Base-by-base conservation (phyloP, 345 rosid species). In the Microcos paniculata region DNA sequence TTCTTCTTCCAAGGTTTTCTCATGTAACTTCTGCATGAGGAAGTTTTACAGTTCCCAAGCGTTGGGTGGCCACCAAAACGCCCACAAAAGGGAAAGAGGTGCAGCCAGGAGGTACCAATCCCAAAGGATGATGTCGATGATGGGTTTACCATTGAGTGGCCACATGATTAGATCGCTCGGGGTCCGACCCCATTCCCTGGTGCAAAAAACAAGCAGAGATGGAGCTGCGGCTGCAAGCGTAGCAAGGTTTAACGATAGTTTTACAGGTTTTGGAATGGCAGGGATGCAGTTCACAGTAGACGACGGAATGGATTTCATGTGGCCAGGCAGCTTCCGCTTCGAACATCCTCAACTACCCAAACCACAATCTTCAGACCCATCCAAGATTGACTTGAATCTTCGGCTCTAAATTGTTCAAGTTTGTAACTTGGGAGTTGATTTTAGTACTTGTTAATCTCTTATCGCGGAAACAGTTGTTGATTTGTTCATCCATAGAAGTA, bases 311-410 rank as follows among this genome's bases (percentile, higher is more conserved):
- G 91, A 87, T 72, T 62, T 78, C 77, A 83, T 80, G 79, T 91
- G 96, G 96, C 96, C 90, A 15, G 96, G 96, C 31, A 91, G 96
- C 80, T 89, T 91, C 77, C 92, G 82, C 61, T 61, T 88, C 83
- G 86, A 85, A 35, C 40, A 35, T 84, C 80, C 78, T 58, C 78
- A 74, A 71, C 84, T 15, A 69, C 76, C 79, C 21, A 74, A 83
- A 80, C 79, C 81, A 18, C 76, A 81, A 62, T 56, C 81, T 42
- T 64, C 88, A 55, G 84, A 86, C 45, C 66, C 87, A 48, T 79
- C 61, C 26, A 73, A 86, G 78, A 87, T 88, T 35, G 94, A 90
- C 78, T 82, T 90, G 71, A 86, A 82, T 84, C 94, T 90, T 70
- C 84, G 86, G 61, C 94, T 90, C 81, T 90, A 82, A 71, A 24